Base-by-base conservation (phyloP, 2,329 filamentous ascomycete genomes). In the Rosellinia necatrix region DNA sequence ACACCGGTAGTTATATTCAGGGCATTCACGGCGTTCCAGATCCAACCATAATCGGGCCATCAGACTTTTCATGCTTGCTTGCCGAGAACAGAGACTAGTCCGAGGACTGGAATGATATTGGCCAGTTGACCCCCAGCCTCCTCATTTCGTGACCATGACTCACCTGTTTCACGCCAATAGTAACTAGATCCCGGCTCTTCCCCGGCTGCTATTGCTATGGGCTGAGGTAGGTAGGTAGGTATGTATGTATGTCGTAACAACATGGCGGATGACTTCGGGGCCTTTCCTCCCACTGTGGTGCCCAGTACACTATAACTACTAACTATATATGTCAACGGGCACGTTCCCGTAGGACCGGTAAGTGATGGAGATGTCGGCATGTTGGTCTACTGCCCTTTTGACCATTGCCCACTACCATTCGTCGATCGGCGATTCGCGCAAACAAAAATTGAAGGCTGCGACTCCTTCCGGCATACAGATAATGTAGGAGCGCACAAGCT, bases 111-210 rank as follows among this genome's bases (percentile, higher is more conserved):
- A 49, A 29, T 22, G 44, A 22, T 35, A 27, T 46, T 27, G 9
- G 41, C 42, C 29, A n/a, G n/a, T n/a, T n/a, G n/a, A 25, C 34
- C 40, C 62, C 65, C 58, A 65, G 38, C 62, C 64, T 55, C 64
- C 56, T 63, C 27, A 66, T 63, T 66, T 64, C 19, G 49, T 48
- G 50, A 42, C 53, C 60, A 60, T 69, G 66, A 68, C 64, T 67
- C 67, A 68, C 59, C 56, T 56, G 54, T 62, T 60, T 65, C 63
- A 59, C 61, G 35, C 53, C 59, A 60, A 21, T 41, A 38, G 35
- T 24, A 40, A 30, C n/a, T n/a, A n/a, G n/a, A 27, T 43, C 38
- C 53, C 56, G 46, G 49, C 34, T 52, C 44, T 53, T 57, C 48
- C 57, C 50, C 53, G 53, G 47, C 43, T 43, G 24, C 32, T 40